A percentile compares a stretch with the other conserved stretches of the same genome.
These are phyloP conservation scores for Neoarthrinium moseri DNA, from an alignment of 2,329 filamentous ascomycete genomes.

Conservation along the genomic window DNA sequence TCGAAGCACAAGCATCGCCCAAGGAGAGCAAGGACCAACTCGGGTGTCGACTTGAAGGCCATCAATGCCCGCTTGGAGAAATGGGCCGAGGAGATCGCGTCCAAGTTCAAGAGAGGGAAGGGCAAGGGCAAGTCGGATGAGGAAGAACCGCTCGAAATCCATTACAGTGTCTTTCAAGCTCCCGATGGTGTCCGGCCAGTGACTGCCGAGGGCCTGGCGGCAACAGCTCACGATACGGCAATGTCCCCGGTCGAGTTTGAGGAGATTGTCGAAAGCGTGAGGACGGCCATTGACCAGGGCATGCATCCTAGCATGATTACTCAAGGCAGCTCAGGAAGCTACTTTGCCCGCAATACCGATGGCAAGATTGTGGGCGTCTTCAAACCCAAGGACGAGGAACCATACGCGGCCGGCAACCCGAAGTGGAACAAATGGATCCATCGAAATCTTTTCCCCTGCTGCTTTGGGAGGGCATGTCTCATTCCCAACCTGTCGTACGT, in stretches of 20 bases:
- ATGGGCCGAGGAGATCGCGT: conserved; percentile 97
- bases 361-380: conserved; percentile 97
- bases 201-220: conserved; percentile 71
- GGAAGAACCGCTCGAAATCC: conserved; percentile 89
- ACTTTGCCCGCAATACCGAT: conserved; percentile 88
- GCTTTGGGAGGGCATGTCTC: conserved; percentile 90
- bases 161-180: conserved; percentile 94
- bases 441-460: conserved; percentile 94
- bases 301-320: conserved; percentile 94
- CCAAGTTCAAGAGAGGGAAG: conserved; percentile 87
- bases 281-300: conserved; percentile 82
- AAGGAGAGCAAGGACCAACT: conserved; percentile 61
- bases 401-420: conserved; percentile 92
- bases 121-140: conserved; percentile 71
- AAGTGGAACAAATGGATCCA: conserved; percentile 99
- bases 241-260: conserved; percentile 85
- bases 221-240: conserved; percentile 51
- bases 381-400: conserved; percentile 98
- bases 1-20: conserved; percentile 41
- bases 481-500: conserved; percentile 98
- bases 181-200: conserved; percentile 83
- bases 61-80: conserved; percentile 94
- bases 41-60: conserved; percentile 94
- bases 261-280: conserved; percentile 84
- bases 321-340: conserved; percentile 95